Evolutionary conservation across 2,329 filamentous ascomycete species (phyloP).

Genomic region (Diaporthe ilicicola): DNA sequence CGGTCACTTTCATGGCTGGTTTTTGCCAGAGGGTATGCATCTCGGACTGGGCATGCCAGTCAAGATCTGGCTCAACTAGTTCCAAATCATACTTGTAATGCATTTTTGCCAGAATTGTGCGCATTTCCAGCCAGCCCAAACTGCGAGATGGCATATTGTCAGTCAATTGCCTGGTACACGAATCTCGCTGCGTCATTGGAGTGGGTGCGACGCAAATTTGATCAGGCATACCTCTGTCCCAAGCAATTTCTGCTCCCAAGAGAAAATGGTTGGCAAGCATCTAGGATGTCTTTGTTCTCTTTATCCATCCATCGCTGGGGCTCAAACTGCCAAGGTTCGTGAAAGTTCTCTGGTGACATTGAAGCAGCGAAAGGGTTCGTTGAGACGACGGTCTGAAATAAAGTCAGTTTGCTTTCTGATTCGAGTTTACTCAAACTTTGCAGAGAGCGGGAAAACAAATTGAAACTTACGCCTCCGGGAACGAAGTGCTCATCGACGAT

Average conservation of each 20-base stretch:
- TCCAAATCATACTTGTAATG: constrained; percentile 18
- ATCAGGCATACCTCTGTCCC: neutral
- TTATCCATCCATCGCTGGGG: constrained; percentile 2
- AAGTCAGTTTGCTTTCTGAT: neutral
- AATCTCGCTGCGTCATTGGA: neutral
- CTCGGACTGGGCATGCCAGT: constrained; percentile 23
- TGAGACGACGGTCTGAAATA: constrained; percentile 11
- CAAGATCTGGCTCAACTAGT: neutral
- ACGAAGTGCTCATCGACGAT: constrained; percentile 7
- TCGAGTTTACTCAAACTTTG: too few relatives aligned
- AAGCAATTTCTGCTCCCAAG: constrained; percentile 10
- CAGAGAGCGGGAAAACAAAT: neutral
- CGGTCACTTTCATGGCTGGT: neutral
- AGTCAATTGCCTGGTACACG: neutral
- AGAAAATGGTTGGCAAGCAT: constrained; percentile 23
- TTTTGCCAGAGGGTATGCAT: constrained; percentile 28
- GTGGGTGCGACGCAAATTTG: too few relatives aligned
- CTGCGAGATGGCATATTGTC: neutral
- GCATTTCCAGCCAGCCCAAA: constrained; percentile 22
- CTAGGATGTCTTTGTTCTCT: neutral
- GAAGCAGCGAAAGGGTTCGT: constrained; percentile 21
- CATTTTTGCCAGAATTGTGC: constrained; percentile 16
- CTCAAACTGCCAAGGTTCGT: constrained; percentile 7
- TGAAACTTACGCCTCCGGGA: neutral
- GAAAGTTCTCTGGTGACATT: constrained; percentile 8